These are phyloP conservation scores for Talaromyces sp. DNA, from an alignment of 2,329 filamentous ascomycete genomes.

Conservation along the genomic window DNA sequence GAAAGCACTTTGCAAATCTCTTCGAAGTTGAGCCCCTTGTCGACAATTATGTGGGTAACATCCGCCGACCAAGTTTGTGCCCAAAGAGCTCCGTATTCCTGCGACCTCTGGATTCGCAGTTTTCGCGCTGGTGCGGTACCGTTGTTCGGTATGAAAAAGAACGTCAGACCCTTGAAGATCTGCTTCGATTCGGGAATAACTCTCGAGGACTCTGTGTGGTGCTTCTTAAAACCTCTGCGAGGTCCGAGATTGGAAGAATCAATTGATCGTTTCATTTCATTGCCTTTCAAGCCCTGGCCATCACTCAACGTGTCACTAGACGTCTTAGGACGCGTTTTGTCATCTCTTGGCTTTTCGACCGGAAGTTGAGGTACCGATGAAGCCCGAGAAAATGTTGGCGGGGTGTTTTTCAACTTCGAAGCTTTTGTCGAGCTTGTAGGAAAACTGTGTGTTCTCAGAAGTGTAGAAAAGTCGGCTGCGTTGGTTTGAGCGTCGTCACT, in stretches of 20 bases:
- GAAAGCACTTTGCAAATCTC: conserved; percentile 58
- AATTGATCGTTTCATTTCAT: neutral
- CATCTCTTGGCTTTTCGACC: neutral
- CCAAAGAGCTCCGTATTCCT: conserved; percentile 71
- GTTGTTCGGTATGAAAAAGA: conserved; percentile 78
- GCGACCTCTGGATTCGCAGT: conserved; percentile 67
- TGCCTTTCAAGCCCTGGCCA: neutral
- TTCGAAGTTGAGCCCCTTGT: conserved; percentile 59
- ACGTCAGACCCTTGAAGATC: conserved; percentile 57
- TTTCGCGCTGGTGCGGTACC: conserved; percentile 63
- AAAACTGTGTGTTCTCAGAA: neutral
- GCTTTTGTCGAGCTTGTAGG: neutral
- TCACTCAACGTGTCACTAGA: neutral
- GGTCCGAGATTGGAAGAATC: neutral
- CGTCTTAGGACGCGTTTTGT: neutral
- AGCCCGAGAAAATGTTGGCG: neutral
- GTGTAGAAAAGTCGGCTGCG: neutral
- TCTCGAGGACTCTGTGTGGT: conserved; percentile 34
- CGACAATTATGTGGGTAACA: conserved; percentile 76
- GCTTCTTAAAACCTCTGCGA: conserved; percentile 11
- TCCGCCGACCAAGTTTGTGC: conserved; percentile 48
- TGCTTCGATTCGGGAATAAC: conserved; percentile 48
- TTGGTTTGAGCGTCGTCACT: conserved; percentile 20
- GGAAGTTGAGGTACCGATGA: neutral
- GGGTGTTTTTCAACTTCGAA: neutral